Percentiles rank a stretch among this genome's conserved stretches.
Evolutionary conservation across 805 yeast species (phyloP).

Genomic region (Candida boleticola): DNA sequence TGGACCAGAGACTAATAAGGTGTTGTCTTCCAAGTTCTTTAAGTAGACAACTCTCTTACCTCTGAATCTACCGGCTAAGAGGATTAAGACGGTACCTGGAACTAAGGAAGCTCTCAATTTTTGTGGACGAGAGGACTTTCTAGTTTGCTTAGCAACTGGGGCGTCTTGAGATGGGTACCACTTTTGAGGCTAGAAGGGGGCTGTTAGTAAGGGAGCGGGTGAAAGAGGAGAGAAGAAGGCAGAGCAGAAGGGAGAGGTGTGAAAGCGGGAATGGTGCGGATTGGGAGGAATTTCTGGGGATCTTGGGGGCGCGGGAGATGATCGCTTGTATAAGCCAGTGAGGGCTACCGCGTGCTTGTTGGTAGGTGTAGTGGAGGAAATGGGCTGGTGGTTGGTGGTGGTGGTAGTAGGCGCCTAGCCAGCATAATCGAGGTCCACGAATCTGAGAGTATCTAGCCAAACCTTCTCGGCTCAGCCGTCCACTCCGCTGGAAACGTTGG

Average conservation of each 20-base stretch:
- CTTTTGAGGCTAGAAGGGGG: conserved; percentile 62
- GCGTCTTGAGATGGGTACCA: conserved; percentile 94
- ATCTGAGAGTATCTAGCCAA: too few relatives aligned
- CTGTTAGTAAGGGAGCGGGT: not conserved
- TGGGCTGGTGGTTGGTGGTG: too few relatives aligned
- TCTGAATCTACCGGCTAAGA: conserved; percentile 99
- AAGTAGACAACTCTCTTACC: conserved; percentile 99
- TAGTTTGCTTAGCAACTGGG: conserved; percentile 82
- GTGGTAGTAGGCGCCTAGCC: too few relatives aligned
- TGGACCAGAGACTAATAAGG: conserved; percentile 96
- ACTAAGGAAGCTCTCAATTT: conserved; percentile 92
- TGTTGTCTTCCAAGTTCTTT: conserved; percentile 96
- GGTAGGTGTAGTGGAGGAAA: too few relatives aligned
- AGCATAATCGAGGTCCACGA: too few relatives aligned
- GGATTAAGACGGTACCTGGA: conserved; percentile 96
- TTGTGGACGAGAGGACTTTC: conserved; percentile 92
- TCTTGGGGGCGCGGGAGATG: too few relatives aligned
- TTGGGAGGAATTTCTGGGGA: too few relatives aligned
- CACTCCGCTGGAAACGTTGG: too few relatives aligned
- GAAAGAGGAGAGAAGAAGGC: not conserved
- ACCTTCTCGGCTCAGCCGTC: too few relatives aligned
- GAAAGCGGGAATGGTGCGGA: too few relatives aligned
- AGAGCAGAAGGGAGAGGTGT: not conserved
- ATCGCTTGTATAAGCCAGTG: too few relatives aligned
- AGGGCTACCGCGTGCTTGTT: too few relatives aligned